These are phyloP conservation scores for Pseudoneurospora amorphoporcata DNA, from an alignment of 495 filamentous ascomycete genomes.

Conservation along the genomic window DNA sequence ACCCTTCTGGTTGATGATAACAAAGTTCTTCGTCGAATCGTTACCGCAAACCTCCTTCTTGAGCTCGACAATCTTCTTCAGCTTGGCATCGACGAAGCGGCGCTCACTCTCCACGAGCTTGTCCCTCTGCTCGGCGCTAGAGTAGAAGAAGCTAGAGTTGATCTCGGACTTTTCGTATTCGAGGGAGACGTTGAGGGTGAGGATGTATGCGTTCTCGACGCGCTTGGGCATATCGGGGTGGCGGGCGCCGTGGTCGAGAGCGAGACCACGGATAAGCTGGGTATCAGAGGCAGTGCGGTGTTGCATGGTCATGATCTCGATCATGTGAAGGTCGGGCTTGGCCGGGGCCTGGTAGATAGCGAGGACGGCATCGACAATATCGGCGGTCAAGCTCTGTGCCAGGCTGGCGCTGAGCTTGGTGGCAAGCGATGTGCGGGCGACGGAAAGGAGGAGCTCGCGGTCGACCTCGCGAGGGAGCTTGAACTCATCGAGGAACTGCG, in stretches of 20 bases:
- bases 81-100: conserved; percentile 89
- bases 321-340: conserved; percentile 97
- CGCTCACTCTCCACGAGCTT: conserved; percentile 97
- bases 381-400: conserved; percentile 81
- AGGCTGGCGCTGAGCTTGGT: conserved; percentile 86
- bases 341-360: conserved; percentile 81
- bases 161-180: conserved; percentile 99
- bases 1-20: conserved; percentile 98
- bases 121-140: conserved; percentile 87
- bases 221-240: conserved; percentile 98
- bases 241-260: conserved; percentile 88
- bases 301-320: conserved; percentile 99
- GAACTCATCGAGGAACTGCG: conserved; percentile 86
- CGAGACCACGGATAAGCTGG: conserved; percentile 85
- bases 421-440: conserved; percentile 87
- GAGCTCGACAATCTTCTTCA: conserved; percentile 94
- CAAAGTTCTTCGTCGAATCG: conserved; percentile 91
- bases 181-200: conserved; percentile 90
- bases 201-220: conserved; percentile 88
- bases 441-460: conserved; percentile 84
- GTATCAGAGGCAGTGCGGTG: conserved; percentile 94
- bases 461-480: conserved; percentile 81
- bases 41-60: conserved; percentile 97
- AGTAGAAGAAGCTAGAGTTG: conserved; percentile 99
- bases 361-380: conserved; percentile 91